Conservation (phyloP, 2,329 filamentous ascomycete species). For the Claviceps sp. region DNA sequence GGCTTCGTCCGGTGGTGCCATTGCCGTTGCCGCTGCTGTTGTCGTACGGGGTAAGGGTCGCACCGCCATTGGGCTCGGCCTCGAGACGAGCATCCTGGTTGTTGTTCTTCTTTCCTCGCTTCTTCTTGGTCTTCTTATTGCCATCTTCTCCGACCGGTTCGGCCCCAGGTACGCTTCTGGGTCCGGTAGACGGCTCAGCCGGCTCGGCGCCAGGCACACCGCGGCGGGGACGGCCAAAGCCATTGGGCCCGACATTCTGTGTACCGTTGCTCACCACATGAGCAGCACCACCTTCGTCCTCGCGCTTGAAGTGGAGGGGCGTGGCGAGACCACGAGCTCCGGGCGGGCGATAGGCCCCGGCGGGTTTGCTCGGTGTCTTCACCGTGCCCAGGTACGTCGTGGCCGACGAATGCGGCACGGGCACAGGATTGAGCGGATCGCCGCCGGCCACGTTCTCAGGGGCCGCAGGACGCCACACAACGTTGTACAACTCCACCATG, state of each 20-base stretch:
- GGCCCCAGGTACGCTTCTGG: conserved; percentile 52
- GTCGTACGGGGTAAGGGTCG: conserved; percentile 31
- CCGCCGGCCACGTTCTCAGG: conserved; percentile 43
- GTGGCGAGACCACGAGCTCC: conserved; percentile 82
- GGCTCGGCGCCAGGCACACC: conserved; percentile 79
- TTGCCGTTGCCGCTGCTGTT: conserved; percentile 22
- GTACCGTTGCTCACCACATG: conserved; percentile 70
- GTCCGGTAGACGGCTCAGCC: conserved; percentile 51
- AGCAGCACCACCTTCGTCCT: conserved; percentile 88
- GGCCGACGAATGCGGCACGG: conserved; percentile 71
- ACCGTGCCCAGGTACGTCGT: conserved; percentile 67
- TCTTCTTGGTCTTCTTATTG: conserved; percentile 93
- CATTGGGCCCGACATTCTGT: conserved; percentile 56
- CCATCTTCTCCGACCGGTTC: conserved; percentile 53
- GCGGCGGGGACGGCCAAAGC: conserved; percentile 65
- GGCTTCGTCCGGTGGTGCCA: conserved; percentile 39
- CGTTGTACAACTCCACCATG: conserved; percentile 86
- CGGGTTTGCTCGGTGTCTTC: conserved; percentile 92
- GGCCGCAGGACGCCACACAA: conserved; percentile 70
- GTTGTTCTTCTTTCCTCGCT: conserved; percentile 80
- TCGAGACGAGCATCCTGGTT: conserved; percentile 58
- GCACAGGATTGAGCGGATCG: conserved; percentile 62
- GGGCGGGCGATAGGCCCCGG: conserved; percentile 91
- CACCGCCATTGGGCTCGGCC: conserved; percentile 31
- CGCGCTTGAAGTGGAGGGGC: conserved; percentile 89